Percentiles rank a stretch among this genome's conserved stretches.
These are phyloP conservation scores for Suillus decipiens DNA, from an alignment of 768 basidiomycete genomes.

Conservation along the genomic window DNA sequence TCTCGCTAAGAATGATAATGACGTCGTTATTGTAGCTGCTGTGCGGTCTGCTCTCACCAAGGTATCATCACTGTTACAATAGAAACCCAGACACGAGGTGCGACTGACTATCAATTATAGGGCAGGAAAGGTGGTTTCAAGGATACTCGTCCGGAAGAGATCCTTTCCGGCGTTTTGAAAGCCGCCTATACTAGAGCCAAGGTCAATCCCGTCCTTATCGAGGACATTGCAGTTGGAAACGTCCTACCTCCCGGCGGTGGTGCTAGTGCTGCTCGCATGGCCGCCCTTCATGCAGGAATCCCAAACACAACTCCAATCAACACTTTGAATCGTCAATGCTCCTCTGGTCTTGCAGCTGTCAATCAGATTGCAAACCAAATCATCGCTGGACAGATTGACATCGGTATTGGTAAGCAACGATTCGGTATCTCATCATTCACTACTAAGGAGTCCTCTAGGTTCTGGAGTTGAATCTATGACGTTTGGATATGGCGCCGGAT, in stretches of 20 bases:
- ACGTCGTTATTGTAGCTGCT: slow-evolving; percentile 89
- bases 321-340: slow-evolving; percentile 91
- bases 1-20: slow-evolving; percentile 74
- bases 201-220: slow-evolving; percentile 81
- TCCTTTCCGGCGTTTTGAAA: slow-evolving; percentile 74
- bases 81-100: background rate
- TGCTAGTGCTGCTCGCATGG: slow-evolving; percentile 81
- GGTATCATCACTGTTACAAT: slow-evolving; percentile 45
- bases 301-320: slow-evolving; percentile 72
- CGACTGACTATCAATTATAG: slow-evolving; percentile 37
- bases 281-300: slow-evolving; percentile 82
- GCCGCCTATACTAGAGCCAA: slow-evolving; percentile 67
- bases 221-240: slow-evolving; percentile 85
- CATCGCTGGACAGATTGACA: slow-evolving; percentile 75
- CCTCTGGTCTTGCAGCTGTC: slow-evolving; percentile 81
- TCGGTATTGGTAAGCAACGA: slow-evolving; percentile 73
- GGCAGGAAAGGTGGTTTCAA: slow-evolving; percentile 89
- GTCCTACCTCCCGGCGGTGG: slow-evolving; percentile 88
- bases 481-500: slow-evolving; percentile 62
- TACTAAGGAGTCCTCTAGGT: slow-evolving; percentile 40
- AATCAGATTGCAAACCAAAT: slow-evolving; percentile 85
- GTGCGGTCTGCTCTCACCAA: slow-evolving; percentile 92
- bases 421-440: slow-evolving; percentile 12
- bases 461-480: slow-evolving; percentile 94
- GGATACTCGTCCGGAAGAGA: slow-evolving; percentile 82